Evolutionary conservation across 1,284 basidiomycete genomes (phyloP), one percentile per base, ranked within the genome.

Genomic region (Butyriboletus regius): DNA sequence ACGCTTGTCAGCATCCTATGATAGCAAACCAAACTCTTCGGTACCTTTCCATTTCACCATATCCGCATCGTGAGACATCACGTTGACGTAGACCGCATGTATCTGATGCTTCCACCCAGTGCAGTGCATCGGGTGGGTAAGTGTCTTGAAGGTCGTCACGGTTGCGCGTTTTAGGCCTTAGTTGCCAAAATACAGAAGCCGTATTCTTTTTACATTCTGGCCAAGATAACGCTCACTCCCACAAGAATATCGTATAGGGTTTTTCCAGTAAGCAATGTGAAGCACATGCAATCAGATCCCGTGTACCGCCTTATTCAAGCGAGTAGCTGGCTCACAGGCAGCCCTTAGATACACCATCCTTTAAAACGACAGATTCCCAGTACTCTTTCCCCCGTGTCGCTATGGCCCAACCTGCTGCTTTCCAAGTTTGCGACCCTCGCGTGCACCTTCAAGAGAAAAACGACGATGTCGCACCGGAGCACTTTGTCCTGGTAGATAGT

Each of bases 321-420:
- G 24, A n/a, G 10, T 22, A 26, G 10, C 12, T 24, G 6, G 26
- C 17, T 18, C 32, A 37, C 43, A 50, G 44, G 40, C 48, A 43
- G 50, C 7, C 18, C 15, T 43, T 5, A 9, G 32, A 20, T 33
- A 6, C 12, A 3, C 9, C 5, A 9, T 10, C 28, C 8, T 26
- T 61, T 57, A 55, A 66, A 64, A 20, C 18, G 8, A 7, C 31
- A 3, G 3, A 18, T 29, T 15, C n/a, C 26, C 31, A 14, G 7
- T 24, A 4, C 8, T 20, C 8, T 7, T 46, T 43, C 28, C 28
- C n/a, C n/a, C 35, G 35, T 41, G 26, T 34, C 26, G 9, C 49
- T 22, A 66, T 66, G 67, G 55, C 57, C 41, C 54, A 55, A 32
- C 44, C 17, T 40, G 61, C 61, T 4, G 49, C 53, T 8, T 29